Conservation (phyloP, 768 basidiomycete species). For the Mycena sanguinolenta region DNA sequence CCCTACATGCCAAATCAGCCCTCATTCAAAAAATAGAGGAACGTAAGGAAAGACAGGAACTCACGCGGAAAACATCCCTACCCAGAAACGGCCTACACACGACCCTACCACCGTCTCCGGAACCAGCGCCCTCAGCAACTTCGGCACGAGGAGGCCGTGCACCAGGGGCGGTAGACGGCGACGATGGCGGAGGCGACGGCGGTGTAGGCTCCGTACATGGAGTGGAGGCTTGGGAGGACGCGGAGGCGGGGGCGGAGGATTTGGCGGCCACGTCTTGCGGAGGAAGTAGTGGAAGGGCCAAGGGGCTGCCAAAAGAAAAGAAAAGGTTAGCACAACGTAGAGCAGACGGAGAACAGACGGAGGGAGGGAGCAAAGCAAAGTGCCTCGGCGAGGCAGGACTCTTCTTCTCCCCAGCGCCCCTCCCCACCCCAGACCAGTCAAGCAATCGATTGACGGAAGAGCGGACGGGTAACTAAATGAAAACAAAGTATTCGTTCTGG, state of each 20-base stretch:
- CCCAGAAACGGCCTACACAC: conserved; percentile 98
- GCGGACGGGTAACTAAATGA: no score
- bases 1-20: conserved; percentile 38
- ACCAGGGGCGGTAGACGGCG: conserved; percentile 59
- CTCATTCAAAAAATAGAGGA: conserved; percentile 7
- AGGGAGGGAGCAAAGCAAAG: no score
- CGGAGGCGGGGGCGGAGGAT: no score
- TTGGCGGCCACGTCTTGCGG: conserved; percentile 95
- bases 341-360: no score
- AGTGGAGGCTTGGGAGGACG: conserved; percentile 87
- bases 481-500: no score
- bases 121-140: conserved; percentile 80
- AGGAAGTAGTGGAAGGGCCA: conserved; percentile 98
- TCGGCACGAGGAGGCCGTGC: conserved; percentile 92
- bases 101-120: conserved; percentile 87
- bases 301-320: conserved; percentile 81
- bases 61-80: conserved; percentile 90
- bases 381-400: no score
- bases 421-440: no score
- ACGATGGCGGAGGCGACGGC: conserved; percentile 50
- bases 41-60: conserved; percentile 58
- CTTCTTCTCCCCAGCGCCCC: no score
- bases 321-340: conserved; percentile 12
- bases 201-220: no score
- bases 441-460: no score